These are phyloP conservation scores for Fragaria iinumae DNA, from an alignment of 306 rosid genomes.

Conservation along the genomic window DNA sequence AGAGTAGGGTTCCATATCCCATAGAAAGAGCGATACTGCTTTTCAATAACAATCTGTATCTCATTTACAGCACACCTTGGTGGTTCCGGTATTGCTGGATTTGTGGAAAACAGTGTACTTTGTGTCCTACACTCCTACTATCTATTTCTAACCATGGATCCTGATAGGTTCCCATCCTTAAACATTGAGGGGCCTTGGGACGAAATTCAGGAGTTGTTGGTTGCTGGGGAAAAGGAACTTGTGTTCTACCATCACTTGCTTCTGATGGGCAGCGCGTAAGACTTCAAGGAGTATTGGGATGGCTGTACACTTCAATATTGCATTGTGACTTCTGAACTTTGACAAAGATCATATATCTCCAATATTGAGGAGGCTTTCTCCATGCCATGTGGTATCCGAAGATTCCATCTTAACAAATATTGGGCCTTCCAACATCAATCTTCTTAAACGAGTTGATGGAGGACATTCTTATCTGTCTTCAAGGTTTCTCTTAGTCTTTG, in stretches of 20 bases:
- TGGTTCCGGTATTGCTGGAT: constrained; percentile 60
- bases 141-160: constrained; percentile 41
- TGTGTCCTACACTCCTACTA: constrained; percentile 25
- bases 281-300: constrained; percentile 44
- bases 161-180: constrained; percentile 37
- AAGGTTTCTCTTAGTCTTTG: constrained; percentile 38
- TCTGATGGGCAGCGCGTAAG: constrained; percentile 42
- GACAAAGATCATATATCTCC: constrained; percentile 29
- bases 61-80: constrained; percentile 31
- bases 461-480: constrained; percentile 52
- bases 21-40: constrained; percentile 26
- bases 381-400: constrained; percentile 31
- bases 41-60: constrained; percentile 22
- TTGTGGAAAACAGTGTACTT: constrained; percentile 40
- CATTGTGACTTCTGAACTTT: constrained; percentile 37
- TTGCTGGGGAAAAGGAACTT: constrained; percentile 37
- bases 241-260: constrained; percentile 35
- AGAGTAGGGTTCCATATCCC: constrained; percentile 48
- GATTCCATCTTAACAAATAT: constrained; percentile 52
- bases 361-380: constrained; percentile 18
- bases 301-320: constrained; percentile 20
- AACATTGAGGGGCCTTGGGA: constrained; percentile 49
- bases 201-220: constrained; percentile 19
- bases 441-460: constrained; percentile 47
- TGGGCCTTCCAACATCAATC: constrained; percentile 74